These are phyloP conservation scores for Trichoderma atroviride DNA, from an alignment of 2,329 filamentous ascomycete species.

Conservation along the genomic window DNA sequence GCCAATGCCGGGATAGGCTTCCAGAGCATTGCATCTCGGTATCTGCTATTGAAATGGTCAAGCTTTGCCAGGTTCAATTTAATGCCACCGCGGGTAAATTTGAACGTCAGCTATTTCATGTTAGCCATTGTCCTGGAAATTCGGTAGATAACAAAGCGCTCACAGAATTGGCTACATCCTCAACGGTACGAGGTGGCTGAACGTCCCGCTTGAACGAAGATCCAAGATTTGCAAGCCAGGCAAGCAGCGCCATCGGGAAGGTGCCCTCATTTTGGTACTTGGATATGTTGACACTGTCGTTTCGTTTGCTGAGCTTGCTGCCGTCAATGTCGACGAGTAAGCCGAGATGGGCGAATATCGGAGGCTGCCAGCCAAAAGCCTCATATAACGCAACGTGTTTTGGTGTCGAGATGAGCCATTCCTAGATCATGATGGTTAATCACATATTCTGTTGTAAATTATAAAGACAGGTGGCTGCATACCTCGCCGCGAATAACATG, in stretches of 20 bases:
- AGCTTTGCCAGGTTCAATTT: constrained; percentile 81
- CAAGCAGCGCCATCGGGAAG: constrained; percentile 59
- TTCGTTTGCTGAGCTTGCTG: constrained; percentile 85
- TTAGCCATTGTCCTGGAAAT: constrained; percentile 31
- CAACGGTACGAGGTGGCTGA: constrained; percentile 51
- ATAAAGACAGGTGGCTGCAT: constrained; percentile 36
- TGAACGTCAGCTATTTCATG: constrained; percentile 68
- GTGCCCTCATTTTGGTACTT: constrained; percentile 52
- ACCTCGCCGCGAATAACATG: constrained; percentile 90
- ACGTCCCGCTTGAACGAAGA: constrained; percentile 38
- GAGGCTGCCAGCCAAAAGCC: constrained; percentile 73
- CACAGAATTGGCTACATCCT: constrained; percentile 71
- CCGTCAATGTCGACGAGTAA: constrained; percentile 69
- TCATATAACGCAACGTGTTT: constrained; percentile 71
- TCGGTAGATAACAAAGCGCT: constrained; percentile 31
- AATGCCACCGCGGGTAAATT: constrained; percentile 89
- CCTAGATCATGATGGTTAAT: constrained; percentile 48
- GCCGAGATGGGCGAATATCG: constrained; percentile 78
- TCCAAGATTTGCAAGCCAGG: constrained; percentile 78
- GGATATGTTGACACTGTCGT: constrained; percentile 54
- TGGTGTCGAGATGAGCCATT: constrained; percentile 96
- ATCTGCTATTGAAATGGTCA: constrained; percentile 73
- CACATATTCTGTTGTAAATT: neutral
- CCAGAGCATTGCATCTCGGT: constrained; percentile 47
- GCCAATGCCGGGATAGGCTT: constrained; percentile 33